Base-by-base conservation (phyloP, 2,329 filamentous ascomycete genomes). In the Fusarium bulbicola region DNA sequence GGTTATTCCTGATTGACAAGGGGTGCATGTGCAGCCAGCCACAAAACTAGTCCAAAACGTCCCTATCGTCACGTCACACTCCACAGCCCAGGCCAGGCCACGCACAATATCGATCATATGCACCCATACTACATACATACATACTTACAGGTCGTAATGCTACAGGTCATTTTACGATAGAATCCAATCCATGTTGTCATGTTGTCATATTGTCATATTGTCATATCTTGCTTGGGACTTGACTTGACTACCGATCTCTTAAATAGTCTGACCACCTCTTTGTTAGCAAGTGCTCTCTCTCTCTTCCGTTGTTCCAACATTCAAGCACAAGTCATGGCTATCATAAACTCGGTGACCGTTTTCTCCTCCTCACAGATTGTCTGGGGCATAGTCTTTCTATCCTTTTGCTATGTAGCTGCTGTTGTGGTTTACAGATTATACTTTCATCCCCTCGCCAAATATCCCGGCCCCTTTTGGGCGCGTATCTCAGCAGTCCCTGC, bases 381-480 rank as follows among this genome's bases (percentile, higher is more conserved):
- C 13, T 36, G 45, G 40, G 43, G 49, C 10, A 32, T 16, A n/a
- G 9, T 36, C n/a, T 52, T 40, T 28, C 12, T 72, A 18, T 37
- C 20, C 7, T 12, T 59, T 7, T 34, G 60, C 34, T 62, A 59
- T 14, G 13, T 63, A 13, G 54, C 45, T 11, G 30, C 57, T 7
- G 28, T 46, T 3, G 50, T 42, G 34, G 32, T 74, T 24, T 74
- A 74, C 36, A 67, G 71, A 10, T 47, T 74, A 40, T 86, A 86
- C 79, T 86, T 88, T 57, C 86, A 89, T 66, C 86, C 87, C 16
- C 79, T 90, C 9, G 78, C 83, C 24, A 81, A 82, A 37, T 89
- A 88, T 69, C 87, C 87, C 1, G 88, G 88, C 7, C 85, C 86
- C 2, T 89, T 89, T 73, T 88, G 85, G 85, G 87, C 81, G 32